These are phyloP conservation scores for Podila epigama DNA, from an alignment of 192 early-diverging fungal genomes.

Conservation along the genomic window DNA sequence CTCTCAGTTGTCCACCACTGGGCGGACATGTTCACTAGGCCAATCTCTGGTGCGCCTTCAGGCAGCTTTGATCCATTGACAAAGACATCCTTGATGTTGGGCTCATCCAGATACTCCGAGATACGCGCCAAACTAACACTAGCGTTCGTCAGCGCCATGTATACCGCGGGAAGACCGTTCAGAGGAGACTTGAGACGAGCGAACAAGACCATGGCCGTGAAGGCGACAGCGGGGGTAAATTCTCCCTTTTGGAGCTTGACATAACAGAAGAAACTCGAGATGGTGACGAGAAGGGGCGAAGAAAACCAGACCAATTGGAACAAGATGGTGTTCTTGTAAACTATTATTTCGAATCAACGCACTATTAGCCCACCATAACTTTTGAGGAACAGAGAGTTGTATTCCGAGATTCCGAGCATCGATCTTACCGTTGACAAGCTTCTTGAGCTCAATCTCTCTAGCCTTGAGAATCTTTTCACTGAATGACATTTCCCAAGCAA, in stretches of 20 bases:
- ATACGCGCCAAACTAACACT: conserved; percentile 58
- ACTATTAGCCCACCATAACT: too few relatives aligned
- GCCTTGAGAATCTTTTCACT: conserved; percentile 64
- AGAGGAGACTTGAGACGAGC: conserved; percentile 57
- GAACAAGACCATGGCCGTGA: conserved; percentile 75
- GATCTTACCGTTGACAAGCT: conserved; percentile 56
- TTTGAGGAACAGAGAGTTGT: too few relatives aligned
- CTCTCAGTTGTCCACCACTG: conserved; percentile 50
- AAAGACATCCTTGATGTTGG: conserved; percentile 61
- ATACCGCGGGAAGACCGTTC: conserved; percentile 54
- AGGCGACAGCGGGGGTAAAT: conserved; percentile 76
- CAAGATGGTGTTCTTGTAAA: conserved; percentile 44
- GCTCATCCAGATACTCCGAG: conserved; percentile 51
- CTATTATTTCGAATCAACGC: background rate
- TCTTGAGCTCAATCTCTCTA: conserved; percentile 54
- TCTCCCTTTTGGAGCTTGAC: conserved; percentile 57
- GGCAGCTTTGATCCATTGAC: conserved; percentile 15
- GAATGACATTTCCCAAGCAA: conserved; percentile 80
- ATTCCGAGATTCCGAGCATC: background rate
- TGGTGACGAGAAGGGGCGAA: conserved; percentile 68
- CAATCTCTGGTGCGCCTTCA: conserved; percentile 28
- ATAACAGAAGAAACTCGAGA: conserved; percentile 65
- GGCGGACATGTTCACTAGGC: conserved; percentile 43
- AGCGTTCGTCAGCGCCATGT: conserved; percentile 49
- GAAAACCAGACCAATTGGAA: conserved; percentile 49